Evolutionary conservation across 2,329 filamentous ascomycete species (phyloP).

Genomic region (Ophiostoma sp.): DNA sequence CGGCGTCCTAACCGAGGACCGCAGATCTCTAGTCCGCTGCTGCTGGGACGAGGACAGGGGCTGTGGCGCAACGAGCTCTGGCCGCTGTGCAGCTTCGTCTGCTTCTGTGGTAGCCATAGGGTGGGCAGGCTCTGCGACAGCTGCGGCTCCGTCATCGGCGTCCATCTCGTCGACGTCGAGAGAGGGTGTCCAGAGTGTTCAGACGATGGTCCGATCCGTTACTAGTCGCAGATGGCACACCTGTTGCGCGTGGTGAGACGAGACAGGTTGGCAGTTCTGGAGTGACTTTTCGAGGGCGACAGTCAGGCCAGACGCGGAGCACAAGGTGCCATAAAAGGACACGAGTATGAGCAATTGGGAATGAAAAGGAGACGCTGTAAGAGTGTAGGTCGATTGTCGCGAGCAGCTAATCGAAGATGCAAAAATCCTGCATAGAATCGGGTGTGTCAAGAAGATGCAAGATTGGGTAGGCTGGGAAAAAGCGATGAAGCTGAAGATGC

Average conservation of each 20-base stretch:
- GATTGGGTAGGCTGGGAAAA: background rate
- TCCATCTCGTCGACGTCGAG: constrained; percentile 24
- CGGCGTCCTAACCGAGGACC: constrained; percentile 34
- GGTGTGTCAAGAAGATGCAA: background rate
- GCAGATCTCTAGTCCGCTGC: constrained; percentile 9
- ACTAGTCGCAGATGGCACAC: no score
- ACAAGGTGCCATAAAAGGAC: background rate
- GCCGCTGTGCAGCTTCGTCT: background rate
- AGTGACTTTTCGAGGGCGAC: no score
- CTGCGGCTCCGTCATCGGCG: constrained; percentile 22
- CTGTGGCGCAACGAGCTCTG: background rate
- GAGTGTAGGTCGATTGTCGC: background rate
- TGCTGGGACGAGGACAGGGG: background rate
- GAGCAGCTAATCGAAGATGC: background rate
- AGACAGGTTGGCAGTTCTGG: background rate
- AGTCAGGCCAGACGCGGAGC: background rate
- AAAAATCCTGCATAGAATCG: background rate
- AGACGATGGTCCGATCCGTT: no score
- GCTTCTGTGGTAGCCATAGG: background rate
- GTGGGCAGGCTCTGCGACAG: background rate
- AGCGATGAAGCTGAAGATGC: background rate
- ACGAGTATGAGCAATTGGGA: background rate
- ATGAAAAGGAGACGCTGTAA: background rate
- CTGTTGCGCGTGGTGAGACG: background rate
- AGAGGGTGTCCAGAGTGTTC: background rate